Conservation (phyloP, 768 basidiomycete genomes). For the Termitomyces eurrhizus region DNA sequence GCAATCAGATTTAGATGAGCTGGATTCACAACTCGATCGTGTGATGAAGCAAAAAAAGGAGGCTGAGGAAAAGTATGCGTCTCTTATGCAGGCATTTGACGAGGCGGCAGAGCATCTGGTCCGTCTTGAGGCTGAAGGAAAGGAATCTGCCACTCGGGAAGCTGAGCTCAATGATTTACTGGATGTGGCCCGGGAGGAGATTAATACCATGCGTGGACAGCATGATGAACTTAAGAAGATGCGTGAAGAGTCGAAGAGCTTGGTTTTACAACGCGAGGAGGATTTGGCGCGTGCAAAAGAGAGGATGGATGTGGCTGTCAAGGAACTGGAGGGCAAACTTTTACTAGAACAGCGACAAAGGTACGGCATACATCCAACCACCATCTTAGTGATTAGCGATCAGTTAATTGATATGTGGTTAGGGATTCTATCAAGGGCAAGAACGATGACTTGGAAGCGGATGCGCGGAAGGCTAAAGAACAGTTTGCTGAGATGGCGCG, state of each 20-base stretch:
- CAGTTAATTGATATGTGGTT: slow-evolving; percentile 2
- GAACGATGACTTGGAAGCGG: slow-evolving; percentile 58
- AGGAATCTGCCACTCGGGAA: slow-evolving; percentile 63
- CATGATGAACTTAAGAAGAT: slow-evolving; percentile 61
- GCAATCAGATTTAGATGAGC: slow-evolving; percentile 77
- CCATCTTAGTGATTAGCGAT: background rate
- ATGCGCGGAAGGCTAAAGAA: slow-evolving; percentile 66
- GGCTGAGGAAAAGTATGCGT: slow-evolving; percentile 73
- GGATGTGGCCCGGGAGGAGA: slow-evolving; percentile 51
- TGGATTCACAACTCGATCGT: slow-evolving; percentile 84
- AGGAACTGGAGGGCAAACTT: slow-evolving; percentile 72
- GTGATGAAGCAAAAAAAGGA: slow-evolving; percentile 76
- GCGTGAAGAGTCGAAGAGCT: slow-evolving; percentile 65
- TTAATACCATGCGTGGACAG: slow-evolving; percentile 53
- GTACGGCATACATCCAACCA: slow-evolving; percentile 30
- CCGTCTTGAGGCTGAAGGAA: slow-evolving; percentile 73
- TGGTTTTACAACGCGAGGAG: slow-evolving; percentile 74
- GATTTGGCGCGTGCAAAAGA: slow-evolving; percentile 73
- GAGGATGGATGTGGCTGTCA: slow-evolving; percentile 57
- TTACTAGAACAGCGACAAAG: slow-evolving; percentile 56
- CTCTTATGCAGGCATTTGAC: slow-evolving; percentile 69
- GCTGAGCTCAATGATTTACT: slow-evolving; percentile 56
- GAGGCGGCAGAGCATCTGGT: slow-evolving; percentile 85
- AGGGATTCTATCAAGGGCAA: slow-evolving; percentile 66
- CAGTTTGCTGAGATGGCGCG: slow-evolving; percentile 78